These are phyloP conservation scores for Nemania serpens DNA, from an alignment of 2,329 filamentous ascomycete genomes.

Conservation along the genomic window DNA sequence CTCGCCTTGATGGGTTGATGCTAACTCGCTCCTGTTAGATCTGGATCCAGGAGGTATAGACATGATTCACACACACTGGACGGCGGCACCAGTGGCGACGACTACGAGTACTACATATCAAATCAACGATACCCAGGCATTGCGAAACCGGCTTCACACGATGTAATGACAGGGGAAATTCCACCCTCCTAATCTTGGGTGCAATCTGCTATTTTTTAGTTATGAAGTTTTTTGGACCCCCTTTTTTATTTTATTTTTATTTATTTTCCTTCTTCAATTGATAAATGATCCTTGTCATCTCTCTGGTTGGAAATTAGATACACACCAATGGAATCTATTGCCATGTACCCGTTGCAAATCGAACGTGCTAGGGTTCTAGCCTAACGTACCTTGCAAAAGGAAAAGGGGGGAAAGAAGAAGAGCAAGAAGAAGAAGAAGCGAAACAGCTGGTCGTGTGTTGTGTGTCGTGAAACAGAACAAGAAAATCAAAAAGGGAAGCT, in stretches of 20 bases:
- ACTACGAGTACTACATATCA: conserved; percentile 32
- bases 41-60: conserved; percentile 54
- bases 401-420: too few species aligned
- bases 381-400: too few species aligned
- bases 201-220: conserved; percentile 13
- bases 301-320: too few species aligned
- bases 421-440: too few species aligned
- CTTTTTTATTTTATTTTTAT: not conserved
- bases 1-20: not conserved
- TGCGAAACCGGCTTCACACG: conserved; percentile 37
- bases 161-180: conserved; percentile 39
- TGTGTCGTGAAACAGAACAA: too few species aligned
- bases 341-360: too few species aligned
- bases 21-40: conserved; percentile 46
- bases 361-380: too few species aligned
- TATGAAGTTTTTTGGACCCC: conserved; percentile 3
- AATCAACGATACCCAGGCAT: conserved; percentile 42
- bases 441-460: too few species aligned
- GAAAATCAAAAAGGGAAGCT: too few species aligned
- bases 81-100: conserved; percentile 7
- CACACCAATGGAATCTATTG: too few species aligned
- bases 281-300: not conserved
- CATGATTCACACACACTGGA: conserved; percentile 36
- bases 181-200: conserved; percentile 22
- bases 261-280: not conserved